phyloP scores from a whole-genome alignment of 306 rosid genomes.

The Cicer chorassanicum region DNA sequence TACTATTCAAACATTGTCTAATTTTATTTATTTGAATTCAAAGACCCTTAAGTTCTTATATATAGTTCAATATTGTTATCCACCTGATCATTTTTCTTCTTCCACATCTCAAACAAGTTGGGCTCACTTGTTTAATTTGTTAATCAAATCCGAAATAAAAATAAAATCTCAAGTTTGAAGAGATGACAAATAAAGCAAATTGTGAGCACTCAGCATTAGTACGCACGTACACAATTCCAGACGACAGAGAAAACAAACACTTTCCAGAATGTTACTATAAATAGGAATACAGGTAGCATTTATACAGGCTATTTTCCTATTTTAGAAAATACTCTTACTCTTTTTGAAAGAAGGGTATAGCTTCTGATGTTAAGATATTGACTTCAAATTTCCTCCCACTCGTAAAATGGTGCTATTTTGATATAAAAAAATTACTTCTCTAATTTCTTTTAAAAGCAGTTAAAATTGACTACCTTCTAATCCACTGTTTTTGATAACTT shows the following conservation, averaged over 20 bases:
- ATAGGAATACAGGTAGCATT: neutral
- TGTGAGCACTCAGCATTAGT: slow-evolving; percentile 56
- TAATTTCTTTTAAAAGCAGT: too few species aligned
- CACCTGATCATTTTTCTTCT: neutral
- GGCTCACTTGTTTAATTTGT: too few species aligned
- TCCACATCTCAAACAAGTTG: neutral
- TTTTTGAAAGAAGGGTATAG: too few species aligned
- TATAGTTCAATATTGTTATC: slow-evolving; percentile 18
- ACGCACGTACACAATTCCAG: slow-evolving; percentile 6
- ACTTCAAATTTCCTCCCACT: too few species aligned
- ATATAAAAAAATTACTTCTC: too few species aligned
- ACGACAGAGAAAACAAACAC: slow-evolving; percentile 35
- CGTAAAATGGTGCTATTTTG: too few species aligned
- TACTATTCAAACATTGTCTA: neutral
- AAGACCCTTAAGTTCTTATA: slow-evolving; percentile 18
- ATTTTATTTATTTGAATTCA: slow-evolving; percentile 23
- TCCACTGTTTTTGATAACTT: too few species aligned
- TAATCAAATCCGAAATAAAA: neutral
- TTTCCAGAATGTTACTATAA: slow-evolving; percentile 43
- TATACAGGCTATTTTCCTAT: neutral
- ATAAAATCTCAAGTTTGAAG: neutral
- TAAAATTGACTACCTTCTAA: too few species aligned
- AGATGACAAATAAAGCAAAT: slow-evolving; percentile 42
- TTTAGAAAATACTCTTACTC: neutral
- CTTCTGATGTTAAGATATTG: too few species aligned